A percentile compares a stretch with the other conserved stretches of the same genome.
phyloP scores from a whole-genome alignment of 1,284 basidiomycete genomes.

The Leccinum ponderosum region DNA sequence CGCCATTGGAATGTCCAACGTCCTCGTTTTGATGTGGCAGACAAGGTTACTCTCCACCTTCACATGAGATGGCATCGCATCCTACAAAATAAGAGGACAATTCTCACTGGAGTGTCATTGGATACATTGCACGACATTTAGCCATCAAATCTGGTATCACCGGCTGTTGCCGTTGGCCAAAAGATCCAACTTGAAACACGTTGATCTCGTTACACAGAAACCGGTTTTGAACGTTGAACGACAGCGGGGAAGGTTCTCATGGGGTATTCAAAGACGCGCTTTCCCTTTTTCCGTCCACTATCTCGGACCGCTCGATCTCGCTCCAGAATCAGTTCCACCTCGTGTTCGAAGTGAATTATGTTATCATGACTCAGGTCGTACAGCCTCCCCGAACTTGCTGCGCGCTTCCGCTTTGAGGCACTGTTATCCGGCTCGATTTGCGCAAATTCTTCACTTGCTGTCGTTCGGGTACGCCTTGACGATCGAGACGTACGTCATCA shows the following conservation, averaged over 20 bases:
- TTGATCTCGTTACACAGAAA: conserved; percentile 12
- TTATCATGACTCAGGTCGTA: conserved; percentile 15
- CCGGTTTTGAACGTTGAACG: conserved; percentile 10
- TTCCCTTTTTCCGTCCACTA: conserved; percentile 7
- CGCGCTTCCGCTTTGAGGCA: conserved; percentile 5
- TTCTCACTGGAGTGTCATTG: conserved; percentile 5
- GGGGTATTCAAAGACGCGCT: conserved; percentile 1
- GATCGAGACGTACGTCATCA: conserved; percentile 32
- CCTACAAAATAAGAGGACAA: not conserved
- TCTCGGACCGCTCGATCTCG: conserved; percentile 10
- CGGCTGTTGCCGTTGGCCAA: conserved; percentile 6
- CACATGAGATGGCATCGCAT: conserved; percentile 9
- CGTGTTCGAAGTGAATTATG: conserved; percentile 26
- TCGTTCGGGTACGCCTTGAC: conserved; percentile 26
- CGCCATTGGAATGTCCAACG: conserved; percentile 8
- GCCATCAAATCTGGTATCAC: not conserved
- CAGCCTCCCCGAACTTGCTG: conserved; percentile 11
- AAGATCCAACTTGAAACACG: conserved; percentile 5
- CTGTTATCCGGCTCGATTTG: conserved; percentile 14
- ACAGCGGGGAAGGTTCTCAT: conserved; percentile 12
- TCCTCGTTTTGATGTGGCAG: conserved; percentile 28
- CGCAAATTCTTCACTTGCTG: conserved; percentile 7
- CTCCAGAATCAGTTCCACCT: conserved; percentile 23
- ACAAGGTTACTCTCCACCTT: conserved; percentile 3
- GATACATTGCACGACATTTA: conserved; percentile 6